Evolutionary conservation across 192 early-diverging fungal genomes (phyloP), one percentile per base, ranked within the genome.

Genomic region (Umbelopsis ramanniana): DNA sequence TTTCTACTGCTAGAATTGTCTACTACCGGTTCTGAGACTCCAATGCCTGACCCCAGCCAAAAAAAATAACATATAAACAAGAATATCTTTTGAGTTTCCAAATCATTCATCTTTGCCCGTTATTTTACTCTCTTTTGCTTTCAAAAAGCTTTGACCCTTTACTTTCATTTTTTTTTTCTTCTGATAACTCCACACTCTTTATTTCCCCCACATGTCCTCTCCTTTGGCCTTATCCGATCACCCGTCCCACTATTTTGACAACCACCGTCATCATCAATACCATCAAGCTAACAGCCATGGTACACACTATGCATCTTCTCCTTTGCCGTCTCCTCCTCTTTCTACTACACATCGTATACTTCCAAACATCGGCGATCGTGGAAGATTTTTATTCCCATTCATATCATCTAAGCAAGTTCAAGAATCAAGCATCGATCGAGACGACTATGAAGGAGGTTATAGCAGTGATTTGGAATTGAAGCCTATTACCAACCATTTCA

Each of bases 101-200:
- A 37, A 63, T 35, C 33, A 17, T 50, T 50, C 48, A 50, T 17
- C 15, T 21, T 50, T 50, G 48, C 15, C 57, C 57, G 57, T n/a
- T 35, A 19, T 63, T 37, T 63, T 37, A 29, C 57, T 12, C 45
- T 45, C 26, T 46, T 48, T 45, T 46, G 9, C n/a, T 45, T 60
- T 53, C 52, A 26, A 14, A 24, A 11, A 12, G 24, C 26, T 57
- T 72, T 57, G 33, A 53, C 52, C 70, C 55, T 60, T 54, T 72
- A 50, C 70, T 72, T 72, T 60, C 70, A 46, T 57, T 72, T 46
- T 19, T n/a, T 37, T 67, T n/a, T 33, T n/a, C 43, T n/a, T n/a
- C n/a, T 43, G 11, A 19, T 35, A 3, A 70, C 35, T 47, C 52
- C 35, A 19, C 45, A 47, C 40, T 46, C 40, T 43, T 38, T 48